Conservation (phyloP, 2,329 filamentous ascomycete species). For the Mycocentrospora acerina region DNA sequence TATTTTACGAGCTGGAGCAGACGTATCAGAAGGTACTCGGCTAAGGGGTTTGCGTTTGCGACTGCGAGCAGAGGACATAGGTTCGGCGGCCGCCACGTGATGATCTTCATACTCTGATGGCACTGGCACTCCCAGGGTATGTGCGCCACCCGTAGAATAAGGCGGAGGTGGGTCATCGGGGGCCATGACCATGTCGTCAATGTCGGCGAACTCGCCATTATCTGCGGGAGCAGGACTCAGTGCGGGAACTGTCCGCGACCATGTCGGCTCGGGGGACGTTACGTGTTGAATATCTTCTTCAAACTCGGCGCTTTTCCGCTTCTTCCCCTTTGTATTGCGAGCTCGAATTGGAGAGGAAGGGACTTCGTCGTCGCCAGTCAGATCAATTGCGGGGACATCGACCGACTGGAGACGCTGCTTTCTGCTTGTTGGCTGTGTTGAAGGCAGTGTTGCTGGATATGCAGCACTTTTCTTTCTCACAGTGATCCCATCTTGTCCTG, state of each 20-base stretch:
- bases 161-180: conserved; percentile 41
- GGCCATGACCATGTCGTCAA: conserved; percentile 38
- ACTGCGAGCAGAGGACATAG: conserved; percentile 8
- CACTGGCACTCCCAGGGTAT: no score
- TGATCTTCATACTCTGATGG: conserved; percentile 18
- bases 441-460: conserved; percentile 8
- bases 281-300: conserved; percentile 25
- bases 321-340: conserved; percentile 33
- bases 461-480: conserved; percentile 3
- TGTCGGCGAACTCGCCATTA: conserved; percentile 38
- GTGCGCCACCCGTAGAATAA: conserved; percentile 42
- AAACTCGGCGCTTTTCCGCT: conserved; percentile 51
- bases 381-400: conserved; percentile 40
- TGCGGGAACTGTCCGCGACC: conserved; percentile 9
- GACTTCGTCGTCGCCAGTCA: conserved; percentile 32
- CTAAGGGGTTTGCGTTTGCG: conserved; percentile 37
- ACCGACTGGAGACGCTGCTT: conserved; percentile 13
- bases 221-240: conserved; percentile 16
- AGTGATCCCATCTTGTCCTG: conserved; percentile 2
- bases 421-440: conserved; percentile 2
- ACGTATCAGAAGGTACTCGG: conserved; percentile 27
- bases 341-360: conserved; percentile 19
- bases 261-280: conserved; percentile 20
- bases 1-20: conserved; percentile 30
- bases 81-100: conserved; percentile 6